Base-by-base conservation (phyloP, 306 rosid genomes). In the Acmispon strigosus region DNA sequence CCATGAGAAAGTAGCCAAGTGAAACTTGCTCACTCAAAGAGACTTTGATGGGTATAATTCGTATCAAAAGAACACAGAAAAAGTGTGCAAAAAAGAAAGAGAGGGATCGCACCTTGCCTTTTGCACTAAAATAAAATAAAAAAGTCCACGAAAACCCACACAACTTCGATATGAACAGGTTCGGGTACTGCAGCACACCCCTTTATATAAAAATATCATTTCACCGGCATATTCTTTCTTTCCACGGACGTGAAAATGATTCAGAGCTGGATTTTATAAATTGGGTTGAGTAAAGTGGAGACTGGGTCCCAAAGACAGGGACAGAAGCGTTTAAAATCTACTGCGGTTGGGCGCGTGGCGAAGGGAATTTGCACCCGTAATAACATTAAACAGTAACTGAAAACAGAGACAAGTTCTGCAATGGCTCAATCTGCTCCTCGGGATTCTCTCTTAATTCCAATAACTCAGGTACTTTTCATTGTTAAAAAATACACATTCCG, bases 1-100 rank as follows among this genome's bases (percentile, higher is more conserved):
- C 96, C 98, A 88, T 92, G 37, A 74, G 52, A 76, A 32, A 47
- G 66, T 10, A 18, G 34, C 45, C 8, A 4, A 37, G 19, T 69
- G 58, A 76, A 37, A 49, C 67, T 37, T 62, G 13, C 22, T 69
- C 10, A 64, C 61, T 37, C 52, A 47, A 8, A 29, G 37, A 74
- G 48, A 76, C 34, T 58, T 47, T 13, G 56, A 69, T 47, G 69
- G 55, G 37, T 32, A 75, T 49, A 54, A 70, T 70, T 62, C 62
- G 58, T 37, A 37, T 50, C 44, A 57, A 60, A 60, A 43, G 37
- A 81, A 81, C 14, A 17, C 12, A 71, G 36, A 58, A 74, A 78
- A 77, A 43, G 66, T 29, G n/a, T 36, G 20, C 4, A 45, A 44
- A 58, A 39, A 24, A n/a, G 19, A 45, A n/a, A 54, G 37, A 50